phyloP scores from a whole-genome alignment of 345 rosid genomes.

The Camelina neglecta region DNA sequence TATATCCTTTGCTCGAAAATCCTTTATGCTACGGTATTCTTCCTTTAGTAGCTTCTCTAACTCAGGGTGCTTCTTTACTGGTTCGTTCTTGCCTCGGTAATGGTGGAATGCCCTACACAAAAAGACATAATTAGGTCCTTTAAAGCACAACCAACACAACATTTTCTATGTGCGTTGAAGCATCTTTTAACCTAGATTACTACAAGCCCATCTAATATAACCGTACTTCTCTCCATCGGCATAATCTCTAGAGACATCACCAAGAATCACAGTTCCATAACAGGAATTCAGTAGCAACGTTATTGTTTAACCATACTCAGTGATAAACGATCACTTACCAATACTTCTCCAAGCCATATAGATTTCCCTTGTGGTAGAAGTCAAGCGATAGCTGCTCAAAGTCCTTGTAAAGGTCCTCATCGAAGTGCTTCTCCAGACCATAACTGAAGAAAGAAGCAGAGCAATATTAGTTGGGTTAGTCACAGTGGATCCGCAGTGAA shows the following conservation, averaged over 20 bases:
- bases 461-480: conserved; percentile 9
- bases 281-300: neutral
- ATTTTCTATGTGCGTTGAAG: neutral
- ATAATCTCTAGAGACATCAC: conserved; percentile 7
- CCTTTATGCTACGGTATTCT: conserved; percentile 66
- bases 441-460: conserved; percentile 59
- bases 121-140: neutral
- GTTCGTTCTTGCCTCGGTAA: conserved; percentile 65
- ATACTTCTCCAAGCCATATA: conserved; percentile 94
- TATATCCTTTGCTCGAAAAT: conserved; percentile 71
- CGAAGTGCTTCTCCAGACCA: conserved; percentile 85
- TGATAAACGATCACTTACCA: conserved; percentile 56
- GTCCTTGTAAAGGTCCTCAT: conserved; percentile 78
- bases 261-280: conserved; percentile 12
- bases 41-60: conserved; percentile 78
- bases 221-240: neutral
- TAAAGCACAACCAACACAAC: neutral
- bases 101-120: conserved; percentile 93
- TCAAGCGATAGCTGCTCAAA: conserved; percentile 87
- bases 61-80: conserved; percentile 70
- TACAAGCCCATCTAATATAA: neutral
- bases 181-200: neutral
- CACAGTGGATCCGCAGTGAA: neutral
- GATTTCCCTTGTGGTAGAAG: conserved; percentile 75
- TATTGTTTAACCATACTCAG: neutral